phyloP scores from a whole-genome alignment of 257 asterid genomes.

The Petunia secreta region DNA sequence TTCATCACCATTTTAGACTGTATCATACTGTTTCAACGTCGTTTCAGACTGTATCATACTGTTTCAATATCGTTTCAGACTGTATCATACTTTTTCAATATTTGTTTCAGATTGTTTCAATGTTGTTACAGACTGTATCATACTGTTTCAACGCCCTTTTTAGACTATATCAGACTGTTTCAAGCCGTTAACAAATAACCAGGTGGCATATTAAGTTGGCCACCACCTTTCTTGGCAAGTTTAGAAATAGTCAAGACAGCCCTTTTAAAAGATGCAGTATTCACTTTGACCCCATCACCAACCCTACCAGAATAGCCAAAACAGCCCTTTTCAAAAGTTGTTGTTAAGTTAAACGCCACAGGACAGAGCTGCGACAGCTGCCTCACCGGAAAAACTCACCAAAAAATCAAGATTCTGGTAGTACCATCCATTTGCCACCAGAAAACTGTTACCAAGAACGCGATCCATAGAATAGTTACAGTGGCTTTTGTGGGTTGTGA shows the following conservation, averaged over 20 bases:
- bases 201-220: slow-evolving; percentile 58
- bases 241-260: slow-evolving; percentile 48
- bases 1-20: no score
- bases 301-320: slow-evolving; percentile 45
- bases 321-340: no score
- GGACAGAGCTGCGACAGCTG: slow-evolving; percentile 45
- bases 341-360: slow-evolving; percentile 50
- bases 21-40: no score
- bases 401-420: slow-evolving; percentile 40
- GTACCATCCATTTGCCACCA: slow-evolving; percentile 44
- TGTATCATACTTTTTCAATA: no score
- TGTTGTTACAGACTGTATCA: no score
- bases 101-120: no score
- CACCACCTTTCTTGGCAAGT: slow-evolving; percentile 51
- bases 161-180: no score
- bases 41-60: no score
- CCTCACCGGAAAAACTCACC: slow-evolving; percentile 34
- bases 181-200: slow-evolving; percentile 52
- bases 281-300: slow-evolving; percentile 50
- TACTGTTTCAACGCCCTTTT: no score
- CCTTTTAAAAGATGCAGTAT: slow-evolving; percentile 51
- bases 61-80: no score
- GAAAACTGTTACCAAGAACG: slow-evolving; percentile 40
- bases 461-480: slow-evolving; percentile 44
- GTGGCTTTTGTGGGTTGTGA: slow-evolving; percentile 40